Base-by-base conservation (phyloP, 495 filamentous ascomycete species). In the Penicillium roqueforti region DNA sequence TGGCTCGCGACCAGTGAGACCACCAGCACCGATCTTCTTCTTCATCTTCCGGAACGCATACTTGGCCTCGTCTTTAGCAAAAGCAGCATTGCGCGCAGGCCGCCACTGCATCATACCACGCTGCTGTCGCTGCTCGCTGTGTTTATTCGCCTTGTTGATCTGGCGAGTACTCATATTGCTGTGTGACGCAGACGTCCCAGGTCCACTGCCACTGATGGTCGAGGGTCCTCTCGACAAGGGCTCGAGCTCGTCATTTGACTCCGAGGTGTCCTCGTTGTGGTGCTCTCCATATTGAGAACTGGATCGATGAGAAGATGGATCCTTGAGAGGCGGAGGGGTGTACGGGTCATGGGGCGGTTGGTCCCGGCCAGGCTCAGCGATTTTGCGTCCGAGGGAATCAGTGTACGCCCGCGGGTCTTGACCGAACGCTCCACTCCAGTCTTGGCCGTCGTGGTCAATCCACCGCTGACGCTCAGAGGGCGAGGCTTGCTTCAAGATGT, bases 391-490 rank as follows among this genome's bases (percentile, higher is more conserved):
- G 16, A 63, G 59, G 2, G 65, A 63, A 53, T 84, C 76, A 31
- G 82, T 72, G 47, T 77, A 80, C 0, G 78, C 74, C 34, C 76
- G 73, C 3, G 83, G 82, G 52, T 86, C 85, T 16, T 85, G 68
- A 6, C 83, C 83, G 50, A 97, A 96, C 1, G 91, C 88, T n/a
- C 88, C 89, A 37, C 78, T 84, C 92, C 92, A 96, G 67, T 96
- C 89, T 16, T 83, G 83, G 4, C 92, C 92, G 48, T 87, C 82
- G 60, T 84, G 87, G 31, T 83, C 77, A 18, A 96, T 73, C 88
- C 92, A 96, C 56, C 80, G 85, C 51, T 82, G 65, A 57, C 83
- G 86, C 56, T 96, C 89, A 32, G 83, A 78, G 7, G 85, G 77
- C 6, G 80, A 70, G 2, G 87, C 85, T 29, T 80, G 70, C 46